Percentiles rank a stretch among this genome's conserved stretches.
These are phyloP conservation scores for Amaranthus hypochondriacus DNA, from an alignment of 148 eudicot species.

Conservation along the genomic window DNA sequence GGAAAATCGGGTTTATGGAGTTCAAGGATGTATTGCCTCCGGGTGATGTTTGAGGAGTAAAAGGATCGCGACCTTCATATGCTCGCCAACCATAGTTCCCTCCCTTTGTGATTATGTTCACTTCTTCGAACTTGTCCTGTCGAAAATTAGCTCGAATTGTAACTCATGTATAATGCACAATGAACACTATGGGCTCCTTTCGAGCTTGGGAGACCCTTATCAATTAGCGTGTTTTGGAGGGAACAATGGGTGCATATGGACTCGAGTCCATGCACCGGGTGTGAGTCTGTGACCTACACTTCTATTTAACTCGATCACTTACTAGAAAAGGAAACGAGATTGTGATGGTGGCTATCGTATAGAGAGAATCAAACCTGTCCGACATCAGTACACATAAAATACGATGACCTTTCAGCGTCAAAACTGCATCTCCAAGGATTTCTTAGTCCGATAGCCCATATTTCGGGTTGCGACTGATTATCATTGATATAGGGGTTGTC, in stretches of 20 bases:
- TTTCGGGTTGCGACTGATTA: constrained; percentile 56
- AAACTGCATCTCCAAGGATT: constrained; percentile 97
- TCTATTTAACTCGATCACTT: not conserved
- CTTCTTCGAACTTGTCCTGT: constrained; percentile 68
- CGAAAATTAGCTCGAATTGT: not conserved
- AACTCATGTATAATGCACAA: not conserved
- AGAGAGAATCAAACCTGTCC: constrained; percentile 53
- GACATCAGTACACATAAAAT: constrained; percentile 75
- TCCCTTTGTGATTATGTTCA: constrained; percentile 57
- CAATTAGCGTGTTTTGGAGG: too few relatives aligned
- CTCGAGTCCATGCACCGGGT: too few relatives aligned
- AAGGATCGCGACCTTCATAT: constrained; percentile 51
- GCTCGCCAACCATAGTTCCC: constrained; percentile 91
- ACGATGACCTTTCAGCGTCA: constrained; percentile 78
- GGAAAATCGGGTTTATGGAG: constrained; percentile 51
- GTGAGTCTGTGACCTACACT: too few relatives aligned
- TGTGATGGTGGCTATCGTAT: not conserved
- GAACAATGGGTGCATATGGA: too few relatives aligned
- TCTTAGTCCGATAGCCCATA: constrained; percentile 83
- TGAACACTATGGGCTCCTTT: too few relatives aligned
- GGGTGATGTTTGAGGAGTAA: constrained; percentile 46
- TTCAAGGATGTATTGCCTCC: constrained; percentile 65
- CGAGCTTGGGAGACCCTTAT: too few relatives aligned
- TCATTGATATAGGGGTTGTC: constrained; percentile 69
- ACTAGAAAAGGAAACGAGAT: not conserved